Evolutionary conservation across 352 stramenopile genomes (phyloP).

Genomic region (Blastocystis hominis): DNA sequence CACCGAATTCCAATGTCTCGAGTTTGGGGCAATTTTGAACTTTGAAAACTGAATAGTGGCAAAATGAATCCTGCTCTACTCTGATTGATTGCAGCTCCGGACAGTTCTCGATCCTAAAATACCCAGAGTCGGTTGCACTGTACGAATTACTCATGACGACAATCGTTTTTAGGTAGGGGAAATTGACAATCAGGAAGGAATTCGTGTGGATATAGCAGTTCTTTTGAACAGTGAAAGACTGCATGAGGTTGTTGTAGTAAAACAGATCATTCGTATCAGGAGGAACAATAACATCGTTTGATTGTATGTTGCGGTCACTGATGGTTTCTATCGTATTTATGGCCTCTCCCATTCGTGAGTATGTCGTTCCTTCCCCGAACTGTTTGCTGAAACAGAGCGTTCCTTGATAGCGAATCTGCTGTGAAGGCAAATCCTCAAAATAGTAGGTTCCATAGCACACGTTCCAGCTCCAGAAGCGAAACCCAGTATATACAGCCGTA

Average conservation of each 20-base stretch:
- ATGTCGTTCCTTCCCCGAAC: neutral
- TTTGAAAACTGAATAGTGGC: neutral
- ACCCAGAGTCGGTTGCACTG: neutral
- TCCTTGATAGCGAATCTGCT: neutral
- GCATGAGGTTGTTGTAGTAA: neutral
- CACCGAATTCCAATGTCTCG: neutral
- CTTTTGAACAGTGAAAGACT: neutral
- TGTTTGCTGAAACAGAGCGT: neutral
- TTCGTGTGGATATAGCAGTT: neutral
- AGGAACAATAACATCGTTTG: neutral
- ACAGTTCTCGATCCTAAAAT: neutral
- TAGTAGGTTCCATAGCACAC: conserved; percentile 42
- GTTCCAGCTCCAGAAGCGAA: neutral
- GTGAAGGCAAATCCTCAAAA: neutral
- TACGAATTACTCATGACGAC: neutral
- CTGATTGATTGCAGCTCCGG: neutral
- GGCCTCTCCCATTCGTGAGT: neutral
- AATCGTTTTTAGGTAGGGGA: neutral
- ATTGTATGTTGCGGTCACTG: neutral
- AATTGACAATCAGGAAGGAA: neutral
- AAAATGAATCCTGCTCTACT: neutral
- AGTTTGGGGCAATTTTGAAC: neutral
- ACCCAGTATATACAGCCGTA: neutral
- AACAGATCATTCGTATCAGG: neutral
- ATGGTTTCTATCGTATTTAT: neutral